Evolutionary conservation across 176 grass and related monocot species (phyloP), one percentile per base, ranked within the genome.

Genomic region (Raddia guianensis): DNA sequence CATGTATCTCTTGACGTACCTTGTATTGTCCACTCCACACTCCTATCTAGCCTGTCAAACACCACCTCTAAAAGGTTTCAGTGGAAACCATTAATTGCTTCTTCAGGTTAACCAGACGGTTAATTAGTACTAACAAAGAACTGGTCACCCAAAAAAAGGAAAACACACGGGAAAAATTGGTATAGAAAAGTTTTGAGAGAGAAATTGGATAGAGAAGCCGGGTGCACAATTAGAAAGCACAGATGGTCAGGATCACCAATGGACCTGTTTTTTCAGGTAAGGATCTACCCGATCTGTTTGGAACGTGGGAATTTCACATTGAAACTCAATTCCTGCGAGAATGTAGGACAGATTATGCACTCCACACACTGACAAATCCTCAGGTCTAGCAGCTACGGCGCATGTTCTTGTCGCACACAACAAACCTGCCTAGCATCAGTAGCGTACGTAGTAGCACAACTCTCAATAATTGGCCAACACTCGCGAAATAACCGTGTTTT

Each of bases 1-100:
- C 67, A 72, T 66, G 49, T 12, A 68, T 67, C 52, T 66, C 61
- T 74, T 84, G 68, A 84, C n/a, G n/a, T n/a, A n/a, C 51, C 61
- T 45, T 68, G 32, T 34, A 77, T 37, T 52, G 56, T 72, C 58
- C 33, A 51, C 46, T 11, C 55, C 54, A 51, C 20, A 32, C 12
- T 35, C 18, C 18, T 34, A 19, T 71, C 32, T 65, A 62, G 49
- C 32, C 49, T 77, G 37, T 14, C 46, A 60, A 6, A 72, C 73
- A 78, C 42, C 3, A 77, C 19, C 50, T 44, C 32, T 12, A 40
- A 52, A 20, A 54, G 18, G 2, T 3, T 40, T 49, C 7, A 52
- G 10, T 59, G 50, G 69, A 74, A 62, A 49, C 20, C 20, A 8
- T 66, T n/a, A n/a, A n/a, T n/a, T 66, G 47, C 62, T 66, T 53